Evolutionary conservation across 768 basidiomycete genomes (phyloP), one percentile per base, ranked within the genome.

Genomic region (Psilocybe cyanescens): DNA sequence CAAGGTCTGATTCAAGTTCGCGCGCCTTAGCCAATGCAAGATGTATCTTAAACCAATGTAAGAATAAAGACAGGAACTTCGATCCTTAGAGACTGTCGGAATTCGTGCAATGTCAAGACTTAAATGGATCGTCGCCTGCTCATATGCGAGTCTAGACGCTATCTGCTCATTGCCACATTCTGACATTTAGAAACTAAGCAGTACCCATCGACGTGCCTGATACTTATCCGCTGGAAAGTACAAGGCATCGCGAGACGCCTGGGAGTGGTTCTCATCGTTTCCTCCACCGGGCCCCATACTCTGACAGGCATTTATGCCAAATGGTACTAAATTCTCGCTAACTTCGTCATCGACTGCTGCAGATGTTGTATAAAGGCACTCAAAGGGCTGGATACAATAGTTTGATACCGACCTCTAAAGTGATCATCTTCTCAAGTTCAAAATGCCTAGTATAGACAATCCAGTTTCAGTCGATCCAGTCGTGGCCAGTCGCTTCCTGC

Each of bases 1-100:
- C 0, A 78, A 76, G 55, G 70, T 58, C n/a, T 67, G 33, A 63
- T 51, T 5, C 16, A 35, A n/a, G 19, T 5, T 44, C n/a, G 14
- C 7, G 16, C 24, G 1, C 4, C 7, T 0, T 47, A 47, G 7
- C 14, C 24, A 24, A 24, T 47, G 46, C 24, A 47, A 6, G 16
- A n/a, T n/a, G 24, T 47, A n/a, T 47, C n/a, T 47, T 16, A n/a
- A 16, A 14, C 7, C 29, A 29, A 49, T 49, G 29, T n/a, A 49
- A 9, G 19, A 49, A 49, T 49, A 49, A 9, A 19, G 19, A 49
- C 11, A 24, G 19, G 29, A 49, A 49, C 11, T 24, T 49, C 6
- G 33, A 11, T 35, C 7, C 33, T 7, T 11, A 35, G 7, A 35
- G 33, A 35, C 7, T 35, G 33, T 35, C 33, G 33, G 33, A 6